Conservation (phyloP, 768 basidiomycete genomes). For the Xerocomellus intermedius region DNA sequence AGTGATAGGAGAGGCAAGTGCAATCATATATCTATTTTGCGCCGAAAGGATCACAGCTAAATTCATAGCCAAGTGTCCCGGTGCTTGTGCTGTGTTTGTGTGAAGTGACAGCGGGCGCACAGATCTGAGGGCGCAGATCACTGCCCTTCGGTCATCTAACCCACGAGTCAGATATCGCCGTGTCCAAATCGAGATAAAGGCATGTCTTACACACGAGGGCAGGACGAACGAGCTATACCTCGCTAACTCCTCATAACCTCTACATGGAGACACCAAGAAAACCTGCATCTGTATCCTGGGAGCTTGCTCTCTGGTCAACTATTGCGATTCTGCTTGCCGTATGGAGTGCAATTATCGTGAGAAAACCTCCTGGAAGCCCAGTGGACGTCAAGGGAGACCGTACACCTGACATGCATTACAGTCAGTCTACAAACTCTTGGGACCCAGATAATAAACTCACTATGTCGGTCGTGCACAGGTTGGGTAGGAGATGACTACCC, state of each 20-base stretch:
- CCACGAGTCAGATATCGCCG: not conserved
- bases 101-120: not conserved
- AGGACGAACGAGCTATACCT: not conserved
- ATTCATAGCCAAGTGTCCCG: not conserved
- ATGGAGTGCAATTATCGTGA: slow-evolving; percentile 17
- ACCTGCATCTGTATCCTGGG: slow-evolving; percentile 2
- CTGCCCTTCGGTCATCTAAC: not conserved
- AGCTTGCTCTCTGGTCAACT: slow-evolving; percentile 24
- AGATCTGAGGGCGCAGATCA: not conserved
- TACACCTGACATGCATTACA: slow-evolving; percentile 10
- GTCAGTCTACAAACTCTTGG: slow-evolving; percentile 8
- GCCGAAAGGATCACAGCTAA: not conserved
- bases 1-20: not conserved
- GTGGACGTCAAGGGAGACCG: not conserved
- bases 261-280: slow-evolving; percentile 16
- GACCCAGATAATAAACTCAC: not conserved
- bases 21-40: slow-evolving; percentile 5
- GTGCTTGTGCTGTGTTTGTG: slow-evolving; percentile 11
- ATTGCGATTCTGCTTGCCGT: slow-evolving; percentile 18
- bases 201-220: not conserved
- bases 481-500: slow-evolving; percentile 30
- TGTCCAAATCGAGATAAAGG: slow-evolving; percentile 5
- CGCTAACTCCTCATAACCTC: not conserved
- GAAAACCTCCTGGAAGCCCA: not conserved
- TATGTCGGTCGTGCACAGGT: slow-evolving; percentile 3